Conservation (phyloP, 352 stramenopile species). For the Globisporangium orthogonon region DNA sequence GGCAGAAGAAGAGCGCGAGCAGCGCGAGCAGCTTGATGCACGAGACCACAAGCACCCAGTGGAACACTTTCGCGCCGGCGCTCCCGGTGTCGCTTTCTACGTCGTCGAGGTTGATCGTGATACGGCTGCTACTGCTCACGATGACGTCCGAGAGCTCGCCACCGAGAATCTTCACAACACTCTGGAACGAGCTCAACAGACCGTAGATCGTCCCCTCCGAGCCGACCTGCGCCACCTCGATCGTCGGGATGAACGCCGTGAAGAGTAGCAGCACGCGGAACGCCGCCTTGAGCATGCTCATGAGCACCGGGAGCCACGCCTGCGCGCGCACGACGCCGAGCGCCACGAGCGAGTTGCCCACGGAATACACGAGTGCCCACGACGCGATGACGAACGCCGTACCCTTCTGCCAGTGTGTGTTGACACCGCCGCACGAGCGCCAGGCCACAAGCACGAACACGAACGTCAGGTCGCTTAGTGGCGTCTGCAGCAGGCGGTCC, state of each 20-base stretch:
- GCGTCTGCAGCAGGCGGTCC: conserved; percentile 12
- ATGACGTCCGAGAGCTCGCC: conserved; percentile 18
- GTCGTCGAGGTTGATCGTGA: conserved; percentile 10
- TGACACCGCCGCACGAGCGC: conserved; percentile 14
- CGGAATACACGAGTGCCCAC: conserved; percentile 8
- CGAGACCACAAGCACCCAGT: conserved; percentile 13
- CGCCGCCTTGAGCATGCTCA: conserved; percentile 12
- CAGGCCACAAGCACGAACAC: conserved; percentile 18
- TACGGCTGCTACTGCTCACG: not conserved
- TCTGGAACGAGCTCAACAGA: conserved; percentile 28
- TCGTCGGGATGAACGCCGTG: conserved; percentile 27
- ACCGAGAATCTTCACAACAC: conserved; percentile 24
- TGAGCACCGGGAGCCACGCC: conserved; percentile 20
- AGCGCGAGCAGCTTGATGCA: conserved; percentile 17
- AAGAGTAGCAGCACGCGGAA: conserved; percentile 24
- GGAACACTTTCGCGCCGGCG: conserved; percentile 9
- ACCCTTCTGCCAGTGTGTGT: conserved; percentile 18
- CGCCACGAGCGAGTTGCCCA: conserved; percentile 18
- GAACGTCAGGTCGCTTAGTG: conserved; percentile 19
- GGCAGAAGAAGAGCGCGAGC: conserved; percentile 19
- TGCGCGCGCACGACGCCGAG: conserved; percentile 15
- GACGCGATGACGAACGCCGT: conserved; percentile 12
- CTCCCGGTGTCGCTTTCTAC: not conserved
- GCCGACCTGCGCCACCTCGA: conserved; percentile 36
- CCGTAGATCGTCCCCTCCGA: conserved; percentile 38